A percentile compares a stretch with the other conserved stretches of the same genome.
phyloP scores from a whole-genome alignment of 768 basidiomycete species.

The Hirschioporus abietinus region DNA sequence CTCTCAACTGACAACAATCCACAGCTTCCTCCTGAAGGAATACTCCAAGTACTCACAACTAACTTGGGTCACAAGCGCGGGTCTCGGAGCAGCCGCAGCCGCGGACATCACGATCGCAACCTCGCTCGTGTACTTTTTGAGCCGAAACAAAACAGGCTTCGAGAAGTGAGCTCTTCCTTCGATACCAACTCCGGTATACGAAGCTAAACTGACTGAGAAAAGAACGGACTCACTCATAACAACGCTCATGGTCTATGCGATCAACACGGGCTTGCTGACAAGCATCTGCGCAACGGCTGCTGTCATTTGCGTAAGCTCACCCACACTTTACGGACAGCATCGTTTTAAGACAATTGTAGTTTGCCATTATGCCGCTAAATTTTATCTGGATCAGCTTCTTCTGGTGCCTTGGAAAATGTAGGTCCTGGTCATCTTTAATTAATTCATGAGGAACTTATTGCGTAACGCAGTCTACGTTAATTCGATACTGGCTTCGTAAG shows the following conservation, averaged over 20 bases:
- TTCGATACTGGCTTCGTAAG: slow-evolving; percentile 46
- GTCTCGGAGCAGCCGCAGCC: slow-evolving; percentile 6
- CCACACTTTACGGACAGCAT: neutral
- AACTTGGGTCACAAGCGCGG: slow-evolving; percentile 12
- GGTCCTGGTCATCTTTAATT: slow-evolving; percentile 11
- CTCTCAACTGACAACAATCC: slow-evolving; percentile 17
- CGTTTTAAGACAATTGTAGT: slow-evolving; percentile 21
- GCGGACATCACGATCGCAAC: slow-evolving; percentile 7
- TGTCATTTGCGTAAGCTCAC: slow-evolving; percentile 33
- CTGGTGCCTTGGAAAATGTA: slow-evolving; percentile 48
- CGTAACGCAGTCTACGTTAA: slow-evolving; percentile 42
- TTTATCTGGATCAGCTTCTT: slow-evolving; percentile 46
- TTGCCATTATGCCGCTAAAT: slow-evolving; percentile 40
- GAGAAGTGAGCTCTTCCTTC: neutral
- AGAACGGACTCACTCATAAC: slow-evolving; percentile 42
- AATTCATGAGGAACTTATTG: neutral
- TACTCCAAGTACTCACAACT: slow-evolving; percentile 29
- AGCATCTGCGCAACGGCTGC: slow-evolving; percentile 37
- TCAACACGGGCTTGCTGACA: slow-evolving; percentile 35
- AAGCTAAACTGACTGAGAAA: neutral
- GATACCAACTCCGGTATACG: neutral
- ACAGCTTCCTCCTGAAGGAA: slow-evolving; percentile 24
- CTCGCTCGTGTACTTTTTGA: neutral
- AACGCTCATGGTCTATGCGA: slow-evolving; percentile 38
- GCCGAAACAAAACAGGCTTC: slow-evolving; percentile 3